Evolutionary conservation across 345 rosid genomes (phyloP), one percentile per base, ranked within the genome.

Genomic region (Camelina neglecta): DNA sequence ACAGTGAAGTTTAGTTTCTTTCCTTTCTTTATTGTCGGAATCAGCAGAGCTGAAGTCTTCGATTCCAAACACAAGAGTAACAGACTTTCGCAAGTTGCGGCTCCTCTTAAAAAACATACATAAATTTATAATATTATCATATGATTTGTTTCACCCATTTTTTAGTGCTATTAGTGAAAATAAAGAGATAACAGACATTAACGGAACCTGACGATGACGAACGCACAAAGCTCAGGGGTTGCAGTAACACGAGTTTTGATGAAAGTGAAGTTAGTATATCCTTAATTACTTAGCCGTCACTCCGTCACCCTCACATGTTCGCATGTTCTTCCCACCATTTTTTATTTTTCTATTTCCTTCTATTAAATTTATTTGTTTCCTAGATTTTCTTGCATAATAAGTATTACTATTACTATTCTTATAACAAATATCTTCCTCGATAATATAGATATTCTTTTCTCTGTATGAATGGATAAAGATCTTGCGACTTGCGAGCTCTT

Each of bases 81-180:
- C 61, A 60, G 69, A 67, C 62, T 75, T 76, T 76, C 80, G 55
- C 71, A 69, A 55, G 42, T 76, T 76, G 80, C 80, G 80, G 75
- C 80, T 44, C 42, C 9, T 11, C 44, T 11, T 41, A 41, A 10
- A 9, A 41, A 41, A 3, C 13, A 41, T 10, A 10, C 5, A 10
- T 3, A 10, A 11, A 11, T 11, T 11, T 45, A 45, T 15, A 45
- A n/a, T 31, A 64, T 21, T 66, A 65, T 57, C 67, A 47, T 26
- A 26, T 1, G 59, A 38, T 55, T 44, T 38, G 35, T 59, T 49
- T 6, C 16, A 1, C 18, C 41, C 38, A 35, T 35, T 6, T 11
- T 61, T 12, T 38, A 26, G 50, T 38, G 35, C 2, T 36, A 38
- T 8, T 38, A 38, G 42, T 10, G 12, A 39, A 9, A 39, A 39